Evolutionary conservation across 495 filamentous ascomycete species (phyloP).

Genomic region (Penicillium pulvis): DNA sequence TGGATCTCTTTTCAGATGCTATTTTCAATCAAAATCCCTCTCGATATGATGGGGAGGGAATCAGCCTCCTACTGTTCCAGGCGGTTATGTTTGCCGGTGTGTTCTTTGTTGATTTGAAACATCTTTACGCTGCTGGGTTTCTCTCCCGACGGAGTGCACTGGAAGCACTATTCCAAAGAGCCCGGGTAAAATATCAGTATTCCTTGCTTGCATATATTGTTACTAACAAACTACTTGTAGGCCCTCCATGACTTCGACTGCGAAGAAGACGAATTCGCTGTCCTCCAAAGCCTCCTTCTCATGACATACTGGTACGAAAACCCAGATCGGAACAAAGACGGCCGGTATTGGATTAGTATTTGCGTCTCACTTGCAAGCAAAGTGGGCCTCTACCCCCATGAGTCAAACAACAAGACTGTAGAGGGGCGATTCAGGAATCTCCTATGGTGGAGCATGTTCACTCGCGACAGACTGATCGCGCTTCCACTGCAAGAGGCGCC

Average conservation of each 20-base stretch:
- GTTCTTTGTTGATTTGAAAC: slow-evolving; percentile 65
- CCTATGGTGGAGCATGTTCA: slow-evolving; percentile 24
- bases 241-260: slow-evolving; percentile 17
- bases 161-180: slow-evolving; percentile 13
- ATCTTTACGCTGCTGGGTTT: slow-evolving; percentile 63
- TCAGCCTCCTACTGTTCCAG: slow-evolving; percentile 70
- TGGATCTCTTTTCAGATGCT: slow-evolving; percentile 60
- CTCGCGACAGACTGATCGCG: slow-evolving; percentile 16
- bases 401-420: background rate
- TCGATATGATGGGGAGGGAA: slow-evolving; percentile 46
- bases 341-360: slow-evolving; percentile 17
- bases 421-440: slow-evolving; percentile 11
- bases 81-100: slow-evolving; percentile 71
- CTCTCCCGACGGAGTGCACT: slow-evolving; percentile 12
- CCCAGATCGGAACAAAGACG: slow-evolving; percentile 16
- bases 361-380: slow-evolving; percentile 15
- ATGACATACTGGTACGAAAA: slow-evolving; percentile 24
- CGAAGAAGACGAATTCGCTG: slow-evolving; percentile 12
- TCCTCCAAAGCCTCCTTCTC: slow-evolving; percentile 19
- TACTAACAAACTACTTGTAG: background rate
- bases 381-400: slow-evolving; percentile 12
- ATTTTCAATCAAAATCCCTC: slow-evolving; percentile 41
- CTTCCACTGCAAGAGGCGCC: slow-evolving; percentile 15
- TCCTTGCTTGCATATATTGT: background rate
- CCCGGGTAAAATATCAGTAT: slow-evolving; percentile 3